Evolutionary conservation across 345 rosid species (phyloP).

Genomic region (Microcos paniculata): DNA sequence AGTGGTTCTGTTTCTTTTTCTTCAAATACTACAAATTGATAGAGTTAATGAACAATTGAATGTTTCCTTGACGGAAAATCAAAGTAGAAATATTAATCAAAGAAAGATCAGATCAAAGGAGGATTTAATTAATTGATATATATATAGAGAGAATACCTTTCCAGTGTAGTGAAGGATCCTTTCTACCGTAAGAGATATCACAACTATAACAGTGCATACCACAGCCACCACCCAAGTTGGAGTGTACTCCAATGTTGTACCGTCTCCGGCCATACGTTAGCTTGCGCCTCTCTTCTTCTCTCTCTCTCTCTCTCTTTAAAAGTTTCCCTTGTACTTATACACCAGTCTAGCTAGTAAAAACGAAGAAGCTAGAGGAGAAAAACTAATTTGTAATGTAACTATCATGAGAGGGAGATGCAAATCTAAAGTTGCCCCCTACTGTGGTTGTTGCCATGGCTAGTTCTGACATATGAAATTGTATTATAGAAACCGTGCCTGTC

Average conservation of each 20-base stretch:
- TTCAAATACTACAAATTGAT: conserved; percentile 39
- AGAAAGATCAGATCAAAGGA: not conserved
- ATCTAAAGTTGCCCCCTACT: too few species aligned
- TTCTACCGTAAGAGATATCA: conserved; percentile 62
- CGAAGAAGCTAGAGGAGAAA: too few species aligned
- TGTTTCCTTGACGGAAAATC: not conserved
- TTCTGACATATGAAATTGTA: too few species aligned
- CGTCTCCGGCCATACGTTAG: conserved; percentile 47
- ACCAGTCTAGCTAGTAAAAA: too few species aligned
- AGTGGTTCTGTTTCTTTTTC: conserved; percentile 63
- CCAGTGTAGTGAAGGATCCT: conserved; percentile 66
- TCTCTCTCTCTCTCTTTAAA: not conserved
- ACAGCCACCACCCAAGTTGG: too few species aligned
- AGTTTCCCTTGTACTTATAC: not conserved
- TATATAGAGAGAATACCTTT: too few species aligned
- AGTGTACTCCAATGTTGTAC: conserved; percentile 58
- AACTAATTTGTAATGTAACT: too few species aligned
- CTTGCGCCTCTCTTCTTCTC: not conserved
- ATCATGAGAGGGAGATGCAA: too few species aligned
- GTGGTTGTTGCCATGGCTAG: too few species aligned
- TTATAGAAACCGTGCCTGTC: too few species aligned
- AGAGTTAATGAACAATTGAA: not conserved
- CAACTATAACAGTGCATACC: conserved; percentile 70
- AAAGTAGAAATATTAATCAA: not conserved
- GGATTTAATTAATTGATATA: not conserved